These are phyloP conservation scores for Podila epigama DNA, from an alignment of 192 early-diverging fungal genomes.

Conservation along the genomic window DNA sequence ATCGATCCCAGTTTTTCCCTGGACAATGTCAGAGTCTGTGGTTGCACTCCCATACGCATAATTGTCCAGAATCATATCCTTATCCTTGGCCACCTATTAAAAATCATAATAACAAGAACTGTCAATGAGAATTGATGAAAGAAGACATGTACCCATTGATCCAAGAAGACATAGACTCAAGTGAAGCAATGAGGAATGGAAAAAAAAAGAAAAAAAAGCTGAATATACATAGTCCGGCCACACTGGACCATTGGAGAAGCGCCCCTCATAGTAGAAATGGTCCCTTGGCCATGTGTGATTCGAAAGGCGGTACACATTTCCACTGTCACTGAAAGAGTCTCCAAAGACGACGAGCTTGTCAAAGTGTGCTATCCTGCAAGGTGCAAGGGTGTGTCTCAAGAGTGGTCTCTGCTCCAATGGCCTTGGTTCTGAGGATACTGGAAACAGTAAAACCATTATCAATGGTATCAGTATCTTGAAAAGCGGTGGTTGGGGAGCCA, in stretches of 20 bases:
- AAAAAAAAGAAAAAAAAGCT: not conserved
- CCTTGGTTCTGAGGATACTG: not conserved
- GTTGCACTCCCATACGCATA: conserved; percentile 59
- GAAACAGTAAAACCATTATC: too few relatives aligned
- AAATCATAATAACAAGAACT: too few relatives aligned
- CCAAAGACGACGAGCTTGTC: conserved; percentile 21
- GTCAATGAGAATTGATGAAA: not conserved
- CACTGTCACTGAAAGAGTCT: conserved; percentile 32
- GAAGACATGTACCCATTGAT: not conserved
- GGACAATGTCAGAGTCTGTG: conserved; percentile 41
- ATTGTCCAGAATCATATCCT: conserved; percentile 35
- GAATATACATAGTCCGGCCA: conserved; percentile 54
- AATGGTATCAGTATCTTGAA: too few relatives aligned
- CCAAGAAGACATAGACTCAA: too few relatives aligned
- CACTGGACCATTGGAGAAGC: conserved; percentile 54
- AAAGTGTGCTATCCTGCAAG: not conserved
- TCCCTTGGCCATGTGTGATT: conserved; percentile 18
- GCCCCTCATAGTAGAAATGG: conserved; percentile 28
- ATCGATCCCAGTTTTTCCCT: conserved; percentile 29
- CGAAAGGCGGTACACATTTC: conserved; percentile 15
- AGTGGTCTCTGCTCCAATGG: not conserved
- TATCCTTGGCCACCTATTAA: conserved; percentile 13
- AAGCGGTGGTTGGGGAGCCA: too few relatives aligned
- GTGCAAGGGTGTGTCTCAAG: not conserved
- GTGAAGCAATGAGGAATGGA: too few relatives aligned